phyloP scores from a whole-genome alignment of 768 basidiomycete species.

The Gymnopilus dilepis region DNA sequence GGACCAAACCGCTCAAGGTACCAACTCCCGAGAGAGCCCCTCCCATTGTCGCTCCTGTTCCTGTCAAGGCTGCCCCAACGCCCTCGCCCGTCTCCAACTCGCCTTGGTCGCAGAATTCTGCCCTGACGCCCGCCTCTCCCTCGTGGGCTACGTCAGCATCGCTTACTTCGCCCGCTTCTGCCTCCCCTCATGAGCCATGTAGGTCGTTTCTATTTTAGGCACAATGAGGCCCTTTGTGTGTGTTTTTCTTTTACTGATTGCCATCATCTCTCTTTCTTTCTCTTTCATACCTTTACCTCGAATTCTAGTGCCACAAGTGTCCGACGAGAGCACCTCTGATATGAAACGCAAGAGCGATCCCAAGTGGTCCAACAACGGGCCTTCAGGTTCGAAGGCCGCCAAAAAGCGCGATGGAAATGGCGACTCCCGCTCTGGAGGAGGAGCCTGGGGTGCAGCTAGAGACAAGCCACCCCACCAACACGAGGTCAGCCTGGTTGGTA shows the following conservation, averaged over 20 bases:
- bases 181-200: not conserved
- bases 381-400: not conserved
- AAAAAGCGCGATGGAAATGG: slow-evolving; percentile 4
- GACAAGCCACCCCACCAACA: slow-evolving; percentile 2
- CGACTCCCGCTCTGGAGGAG: not conserved
- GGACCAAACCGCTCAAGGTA: slow-evolving; percentile 21
- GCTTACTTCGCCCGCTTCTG: not conserved
- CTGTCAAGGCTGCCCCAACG: not conserved
- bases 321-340: not conserved
- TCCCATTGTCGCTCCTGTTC: too few species aligned
- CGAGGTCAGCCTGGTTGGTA: not conserved
- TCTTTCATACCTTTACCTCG: too few species aligned
- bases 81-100: slow-evolving; percentile 1
- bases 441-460: not conserved
- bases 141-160: not conserved
- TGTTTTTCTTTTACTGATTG: too few species aligned
- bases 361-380: not conserved
- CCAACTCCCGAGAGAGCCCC: slow-evolving; percentile 7
- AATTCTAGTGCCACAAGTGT: not conserved
- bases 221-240: too few species aligned
- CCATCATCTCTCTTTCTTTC: too few species aligned
- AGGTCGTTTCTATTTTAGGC: not conserved
- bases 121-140: not conserved
- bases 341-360: not conserved
- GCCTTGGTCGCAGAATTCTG: slow-evolving; percentile 5